Evolutionary conservation across 2,329 filamentous ascomycete genomes (phyloP), one percentile per base, ranked within the genome.

Genomic region (Aspergillus novoparasiticus): DNA sequence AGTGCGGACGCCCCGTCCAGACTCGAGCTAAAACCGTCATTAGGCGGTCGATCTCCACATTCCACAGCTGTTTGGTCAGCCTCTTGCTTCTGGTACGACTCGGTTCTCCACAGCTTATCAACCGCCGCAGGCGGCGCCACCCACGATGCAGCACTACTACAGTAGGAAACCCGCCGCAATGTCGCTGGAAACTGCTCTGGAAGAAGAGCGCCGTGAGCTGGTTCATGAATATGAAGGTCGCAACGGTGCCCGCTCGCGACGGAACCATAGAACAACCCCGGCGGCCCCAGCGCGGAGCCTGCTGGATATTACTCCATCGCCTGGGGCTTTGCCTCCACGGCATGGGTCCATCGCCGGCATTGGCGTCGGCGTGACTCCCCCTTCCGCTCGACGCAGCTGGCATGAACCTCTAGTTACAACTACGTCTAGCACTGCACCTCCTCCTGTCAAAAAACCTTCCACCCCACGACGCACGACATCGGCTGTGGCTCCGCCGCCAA

Each of bases 161-260:
- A 64, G 69, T 60, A 67, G 64, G 50, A 66, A 64, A 60, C 68
- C 65, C 51, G 75, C 73, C 64, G 72, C 72, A 58, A 92, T 92
- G 89, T 93, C 90, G 72, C 86, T 94, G 72, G 91, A 93, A 79
- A 86, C 89, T 56, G 87, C 89, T 68, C 83, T 93, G 66, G 91
- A 93, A 74, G 89, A 93, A 81, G 91, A 94, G 82, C 86, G 90
- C 65, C 83, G 84, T 66, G 90, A 92, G 78, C 88, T 93, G 45
- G 82, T 93, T 68, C 88, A 87, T 55, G 81, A 92, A 65, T 82
- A 93, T 48, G 88, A 90, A 75, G 84, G 84, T 51, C 73, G 65
- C 60, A 66, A 65, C 39, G 64, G 67, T 67, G 63, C 68, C 66
- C 36, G 30, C 36, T 58, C 55, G 54, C 45, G 32, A n/a, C 60